These are phyloP conservation scores for Tricholoma hemisulphureum DNA, from an alignment of 768 basidiomycete genomes.

Conservation along the genomic window DNA sequence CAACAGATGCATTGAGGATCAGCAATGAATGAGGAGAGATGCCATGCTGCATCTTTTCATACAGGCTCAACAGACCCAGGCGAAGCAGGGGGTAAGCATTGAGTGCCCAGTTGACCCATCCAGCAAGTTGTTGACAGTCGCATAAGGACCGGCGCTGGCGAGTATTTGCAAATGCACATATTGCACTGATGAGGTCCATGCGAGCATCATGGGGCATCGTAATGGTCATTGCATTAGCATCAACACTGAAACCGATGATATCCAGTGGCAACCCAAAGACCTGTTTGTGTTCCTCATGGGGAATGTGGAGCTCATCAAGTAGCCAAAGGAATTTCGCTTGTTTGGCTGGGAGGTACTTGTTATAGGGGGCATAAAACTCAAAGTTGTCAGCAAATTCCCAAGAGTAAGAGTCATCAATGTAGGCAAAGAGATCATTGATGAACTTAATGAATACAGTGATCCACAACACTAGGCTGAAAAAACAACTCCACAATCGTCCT, in stretches of 20 bases:
- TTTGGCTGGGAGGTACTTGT: conserved; percentile 17
- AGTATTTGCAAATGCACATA: neutral
- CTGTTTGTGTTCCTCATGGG: neutral
- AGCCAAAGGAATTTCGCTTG: conserved; percentile 36
- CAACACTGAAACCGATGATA: conserved; percentile 40
- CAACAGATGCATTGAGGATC: conserved; percentile 22
- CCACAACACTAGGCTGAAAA: conserved; percentile 36
- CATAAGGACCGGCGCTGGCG: neutral
- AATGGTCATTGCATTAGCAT: conserved; percentile 31
- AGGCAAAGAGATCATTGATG: conserved; percentile 25
- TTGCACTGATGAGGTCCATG: conserved; percentile 10
- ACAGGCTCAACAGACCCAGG: conserved; percentile 26
- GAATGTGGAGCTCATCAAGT: conserved; percentile 29
- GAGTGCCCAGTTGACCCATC: conserved; percentile 40
- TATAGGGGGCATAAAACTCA: conserved; percentile 30
- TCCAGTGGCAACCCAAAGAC: conserved; percentile 25
- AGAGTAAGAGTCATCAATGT: conserved; percentile 34
- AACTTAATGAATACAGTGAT: conserved; percentile 23
- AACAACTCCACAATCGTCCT: conserved; percentile 24
- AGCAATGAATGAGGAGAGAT: conserved; percentile 18
- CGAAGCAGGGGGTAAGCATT: conserved; percentile 34
- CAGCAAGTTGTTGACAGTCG: conserved; percentile 32
- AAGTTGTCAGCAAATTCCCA: conserved; percentile 18
- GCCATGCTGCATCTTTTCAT: conserved; percentile 24
- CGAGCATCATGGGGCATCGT: conserved; percentile 9